A percentile compares a stretch with the other conserved stretches of the same genome.
Evolutionary conservation across 495 filamentous ascomycete species (phyloP).

Genomic region (Penicillium canariense): DNA sequence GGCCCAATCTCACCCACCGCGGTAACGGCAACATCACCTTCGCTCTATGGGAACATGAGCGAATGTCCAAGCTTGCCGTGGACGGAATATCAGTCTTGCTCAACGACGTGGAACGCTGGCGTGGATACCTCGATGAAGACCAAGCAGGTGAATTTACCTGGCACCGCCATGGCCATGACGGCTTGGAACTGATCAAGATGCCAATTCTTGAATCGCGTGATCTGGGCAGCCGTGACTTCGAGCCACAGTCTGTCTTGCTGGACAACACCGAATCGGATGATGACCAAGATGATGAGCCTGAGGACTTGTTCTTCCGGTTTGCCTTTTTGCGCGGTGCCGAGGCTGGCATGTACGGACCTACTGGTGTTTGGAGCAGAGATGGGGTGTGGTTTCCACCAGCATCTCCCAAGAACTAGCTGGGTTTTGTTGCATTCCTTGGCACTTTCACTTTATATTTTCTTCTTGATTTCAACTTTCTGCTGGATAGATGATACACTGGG

Average conservation of each 20-base stretch:
- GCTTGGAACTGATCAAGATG: slow-evolving; percentile 31
- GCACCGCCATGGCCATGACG: slow-evolving; percentile 45
- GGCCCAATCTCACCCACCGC: slow-evolving; percentile 24
- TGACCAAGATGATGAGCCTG: slow-evolving; percentile 38
- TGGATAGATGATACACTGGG: slow-evolving; percentile 19
- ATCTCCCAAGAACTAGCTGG: slow-evolving; percentile 27
- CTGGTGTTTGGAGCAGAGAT: slow-evolving; percentile 70
- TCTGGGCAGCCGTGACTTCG: slow-evolving; percentile 9
- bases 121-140: slow-evolving; percentile 56
- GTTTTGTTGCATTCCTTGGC: background rate
- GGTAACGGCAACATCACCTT: slow-evolving; percentile 58
- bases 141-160: slow-evolving; percentile 43
- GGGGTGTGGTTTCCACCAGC: slow-evolving; percentile 62
- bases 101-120: slow-evolving; percentile 89
- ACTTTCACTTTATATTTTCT: background rate
- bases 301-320: slow-evolving; percentile 80
- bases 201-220: slow-evolving; percentile 19
- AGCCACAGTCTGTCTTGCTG: slow-evolving; percentile 24
- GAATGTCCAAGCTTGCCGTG: slow-evolving; percentile 62
- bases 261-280: slow-evolving; percentile 43
- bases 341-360: slow-evolving; percentile 73
- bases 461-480: background rate
- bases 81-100: slow-evolving; percentile 86
- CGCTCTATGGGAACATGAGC: slow-evolving; percentile 46
- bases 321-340: slow-evolving; percentile 69